phyloP scores from a whole-genome alignment of 139 green algal species.

The Closterium sp. region DNA sequence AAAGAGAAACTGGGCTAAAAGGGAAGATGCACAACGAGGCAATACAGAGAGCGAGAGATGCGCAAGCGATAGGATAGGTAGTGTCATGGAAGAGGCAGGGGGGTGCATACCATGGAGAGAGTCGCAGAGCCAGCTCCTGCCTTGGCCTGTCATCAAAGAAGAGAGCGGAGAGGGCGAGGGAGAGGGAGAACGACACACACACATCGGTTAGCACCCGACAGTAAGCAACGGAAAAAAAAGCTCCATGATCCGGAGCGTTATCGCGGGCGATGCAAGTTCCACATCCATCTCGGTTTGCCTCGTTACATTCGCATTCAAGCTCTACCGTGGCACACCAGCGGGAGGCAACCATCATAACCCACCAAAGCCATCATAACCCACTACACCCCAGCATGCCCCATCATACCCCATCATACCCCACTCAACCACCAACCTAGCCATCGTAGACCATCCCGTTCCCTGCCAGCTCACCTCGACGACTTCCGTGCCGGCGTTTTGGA shows the following conservation, averaged over 20 bases:
- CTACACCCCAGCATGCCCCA: not conserved
- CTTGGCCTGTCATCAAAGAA: slow-evolving; percentile 63
- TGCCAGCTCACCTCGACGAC: slow-evolving; percentile 76
- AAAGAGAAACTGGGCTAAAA: too few species aligned
- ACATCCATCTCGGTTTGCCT: not conserved
- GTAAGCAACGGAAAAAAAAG: not conserved
- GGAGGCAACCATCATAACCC: not conserved
- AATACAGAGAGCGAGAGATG: not conserved
- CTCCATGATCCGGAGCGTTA: not conserved
- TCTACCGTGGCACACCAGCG: not conserved
- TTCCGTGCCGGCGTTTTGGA: slow-evolving; percentile 98
- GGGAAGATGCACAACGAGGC: too few species aligned
- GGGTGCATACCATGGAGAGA: slow-evolving; percentile 80
- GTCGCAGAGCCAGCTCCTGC: slow-evolving; percentile 88
- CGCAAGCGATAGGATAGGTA: not conserved
- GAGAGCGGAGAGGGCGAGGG: not conserved
- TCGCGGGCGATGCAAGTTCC: not conserved
- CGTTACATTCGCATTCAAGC: not conserved
- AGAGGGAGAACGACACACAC: too few species aligned
- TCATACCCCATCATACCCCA: not conserved
- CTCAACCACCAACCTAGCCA: not conserved
- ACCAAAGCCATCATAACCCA: not conserved
- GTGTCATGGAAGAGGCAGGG: not conserved
- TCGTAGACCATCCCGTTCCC: not conserved
- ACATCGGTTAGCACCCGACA: not conserved